Percentiles rank a stretch among this genome's conserved stretches.
These are phyloP conservation scores for Aphanocladium album DNA, from an alignment of 2,329 filamentous ascomycete genomes.

Conservation along the genomic window DNA sequence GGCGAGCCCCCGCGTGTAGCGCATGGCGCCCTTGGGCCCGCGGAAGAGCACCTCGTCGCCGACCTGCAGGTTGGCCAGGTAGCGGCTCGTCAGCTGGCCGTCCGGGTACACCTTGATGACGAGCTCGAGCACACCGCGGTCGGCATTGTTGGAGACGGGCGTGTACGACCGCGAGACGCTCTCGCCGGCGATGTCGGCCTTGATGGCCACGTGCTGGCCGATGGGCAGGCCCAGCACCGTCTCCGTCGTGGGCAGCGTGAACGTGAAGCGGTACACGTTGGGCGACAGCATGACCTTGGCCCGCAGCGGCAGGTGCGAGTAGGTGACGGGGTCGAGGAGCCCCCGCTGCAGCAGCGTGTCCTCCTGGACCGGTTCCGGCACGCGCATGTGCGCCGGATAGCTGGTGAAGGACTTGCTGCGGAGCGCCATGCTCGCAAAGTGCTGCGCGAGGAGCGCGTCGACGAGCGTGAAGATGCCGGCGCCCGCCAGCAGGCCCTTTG, in stretches of 20 bases:
- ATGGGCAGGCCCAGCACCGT: slow-evolving; percentile 49
- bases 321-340: slow-evolving; percentile 45
- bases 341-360: slow-evolving; percentile 37
- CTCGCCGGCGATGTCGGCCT: slow-evolving; percentile 40
- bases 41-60: slow-evolving; percentile 48
- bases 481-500: slow-evolving; percentile 34
- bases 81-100: slow-evolving; percentile 44
- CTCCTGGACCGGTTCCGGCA: slow-evolving; percentile 30
- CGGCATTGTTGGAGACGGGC: slow-evolving; percentile 45
- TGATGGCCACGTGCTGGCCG: slow-evolving; percentile 52
- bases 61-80: slow-evolving; percentile 41
- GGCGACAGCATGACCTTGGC: slow-evolving; percentile 36
- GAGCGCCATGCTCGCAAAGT: slow-evolving; percentile 27
- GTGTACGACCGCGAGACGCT: slow-evolving; percentile 49
- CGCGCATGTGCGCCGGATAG: slow-evolving; percentile 35
- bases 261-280: slow-evolving; percentile 42
- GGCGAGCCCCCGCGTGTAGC: slow-evolving; percentile 38
- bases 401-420: slow-evolving; percentile 27
- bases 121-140: slow-evolving; percentile 45
- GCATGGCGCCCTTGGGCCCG: slow-evolving; percentile 54
- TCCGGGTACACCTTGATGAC: slow-evolving; percentile 48
- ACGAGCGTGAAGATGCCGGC: slow-evolving; percentile 28
- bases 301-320: slow-evolving; percentile 40
- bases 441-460: slow-evolving; percentile 25
- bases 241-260: slow-evolving; percentile 39